Base-by-base conservation (phyloP, 2,329 filamentous ascomycete species). In the Aspergillus uvarum region DNA sequence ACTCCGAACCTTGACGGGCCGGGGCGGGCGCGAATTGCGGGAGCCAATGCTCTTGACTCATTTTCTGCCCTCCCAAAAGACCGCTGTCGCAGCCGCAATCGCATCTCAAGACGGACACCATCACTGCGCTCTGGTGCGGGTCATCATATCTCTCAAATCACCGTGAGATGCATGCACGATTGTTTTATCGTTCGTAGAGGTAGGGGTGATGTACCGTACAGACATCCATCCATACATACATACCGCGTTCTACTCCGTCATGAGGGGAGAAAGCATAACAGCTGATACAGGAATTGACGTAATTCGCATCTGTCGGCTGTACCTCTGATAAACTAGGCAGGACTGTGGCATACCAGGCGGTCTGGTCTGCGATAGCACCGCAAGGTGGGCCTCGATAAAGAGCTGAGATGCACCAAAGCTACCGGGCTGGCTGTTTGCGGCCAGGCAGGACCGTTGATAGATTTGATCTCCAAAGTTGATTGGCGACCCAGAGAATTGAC, bases 1-100 rank as follows among this genome's bases (percentile, higher is more conserved):
- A 63, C 63, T 68, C 68, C 68, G 67, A 74, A 74, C 73, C 70
- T 75, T 74, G 70, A 74, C 73, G 73, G 73, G 69, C 72, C 73
- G 73, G 72, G 67, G 71, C 72, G 72, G 68, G 47, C 56, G 60
- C 61, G 50, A 64, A 57, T 58, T 56, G 54, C 56, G 63, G 63
- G 60, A 67, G 59, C 62, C 64, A 66, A 64, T 59, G 50, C 56
- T 44, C 14, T 55, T 53, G 44, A 56, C 26, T 52, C 38, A 16
- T 32, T 52, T 51, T 55, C 32, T 44, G 51, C 22, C 42, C 12
- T 16, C n/a, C 35, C 21, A 14, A 44, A 21, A n/a, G 21, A 14
- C 42, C 42, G 2, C n/a, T 32, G 19, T 47, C 24, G 26, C 14
- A 8, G 6, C 10, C 47, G 14, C 48, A 24, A 14, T 24, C 24